Conservation (phyloP, 805 yeast species). For the Millerozyma miso region DNA sequence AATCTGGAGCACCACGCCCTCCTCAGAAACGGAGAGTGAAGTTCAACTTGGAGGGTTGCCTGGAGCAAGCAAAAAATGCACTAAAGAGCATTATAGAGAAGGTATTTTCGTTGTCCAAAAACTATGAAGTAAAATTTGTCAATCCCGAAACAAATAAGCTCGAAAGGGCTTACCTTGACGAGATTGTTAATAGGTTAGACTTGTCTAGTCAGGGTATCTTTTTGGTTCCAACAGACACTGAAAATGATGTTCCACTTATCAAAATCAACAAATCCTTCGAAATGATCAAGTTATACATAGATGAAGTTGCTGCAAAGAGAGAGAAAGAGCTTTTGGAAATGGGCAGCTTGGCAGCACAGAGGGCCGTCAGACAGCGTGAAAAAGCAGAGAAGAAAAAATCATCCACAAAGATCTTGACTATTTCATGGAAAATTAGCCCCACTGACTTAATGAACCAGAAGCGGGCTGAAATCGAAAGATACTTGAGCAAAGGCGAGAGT, state of each 20-base stretch:
- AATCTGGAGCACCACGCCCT: neutral
- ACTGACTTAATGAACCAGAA: slow-evolving; percentile 38
- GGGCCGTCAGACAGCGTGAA: slow-evolving; percentile 22
- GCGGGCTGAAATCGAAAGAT: slow-evolving; percentile 26
- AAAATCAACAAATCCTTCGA: slow-evolving; percentile 21
- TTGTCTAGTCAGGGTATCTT: slow-evolving; percentile 21
- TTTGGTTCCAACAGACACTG: slow-evolving; percentile 15
- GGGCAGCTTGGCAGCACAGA: slow-evolving; percentile 31
- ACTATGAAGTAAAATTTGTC: slow-evolving; percentile 23
- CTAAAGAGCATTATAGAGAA: slow-evolving; percentile 20
- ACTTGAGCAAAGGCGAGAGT: slow-evolving; percentile 30
- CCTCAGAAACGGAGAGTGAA: slow-evolving; percentile 1
- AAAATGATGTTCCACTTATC: slow-evolving; percentile 22
- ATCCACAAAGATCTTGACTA: slow-evolving; percentile 26
- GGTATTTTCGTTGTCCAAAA: slow-evolving; percentile 14
- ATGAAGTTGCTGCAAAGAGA: slow-evolving; percentile 27
- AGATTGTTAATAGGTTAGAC: slow-evolving; percentile 28
- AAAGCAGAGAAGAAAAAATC: slow-evolving; percentile 34
- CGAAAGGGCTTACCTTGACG: slow-evolving; percentile 20
- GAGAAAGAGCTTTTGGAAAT: slow-evolving; percentile 27
- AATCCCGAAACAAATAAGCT: slow-evolving; percentile 21
- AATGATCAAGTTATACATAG: slow-evolving; percentile 30
- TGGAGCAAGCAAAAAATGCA: slow-evolving; percentile 25
- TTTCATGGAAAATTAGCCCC: slow-evolving; percentile 36
- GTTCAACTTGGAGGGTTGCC: slow-evolving; percentile 22